Conservation (phyloP, 106 monocot genomes). For the Dendrobium nobile region DNA sequence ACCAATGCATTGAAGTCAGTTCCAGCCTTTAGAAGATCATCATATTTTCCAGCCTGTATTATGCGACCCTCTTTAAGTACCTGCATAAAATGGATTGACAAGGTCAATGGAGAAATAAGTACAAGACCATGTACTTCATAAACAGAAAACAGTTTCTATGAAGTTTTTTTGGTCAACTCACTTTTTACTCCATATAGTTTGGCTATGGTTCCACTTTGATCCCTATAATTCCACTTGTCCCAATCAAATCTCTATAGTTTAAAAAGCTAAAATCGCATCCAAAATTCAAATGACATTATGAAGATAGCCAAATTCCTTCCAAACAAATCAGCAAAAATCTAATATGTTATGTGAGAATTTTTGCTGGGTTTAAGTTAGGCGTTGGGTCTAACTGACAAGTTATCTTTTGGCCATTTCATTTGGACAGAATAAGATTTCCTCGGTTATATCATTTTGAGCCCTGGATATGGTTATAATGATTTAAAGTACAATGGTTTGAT, state of each 20-base stretch:
- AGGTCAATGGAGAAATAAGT: neutral
- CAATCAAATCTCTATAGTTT: too few species aligned
- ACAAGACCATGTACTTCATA: neutral
- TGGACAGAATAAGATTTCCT: neutral
- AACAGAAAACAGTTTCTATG: neutral
- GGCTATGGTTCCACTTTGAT: too few species aligned
- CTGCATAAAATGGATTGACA: constrained; percentile 27
- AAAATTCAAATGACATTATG: too few species aligned
- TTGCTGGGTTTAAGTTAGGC: too few species aligned
- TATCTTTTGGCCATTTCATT: neutral
- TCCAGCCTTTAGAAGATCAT: constrained; percentile 87
- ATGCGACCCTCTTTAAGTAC: constrained; percentile 86
- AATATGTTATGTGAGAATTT: too few species aligned
- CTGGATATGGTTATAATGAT: neutral
- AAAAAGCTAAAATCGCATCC: too few species aligned
- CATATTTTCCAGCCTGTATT: constrained; percentile 91
- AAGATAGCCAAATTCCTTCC: too few species aligned
- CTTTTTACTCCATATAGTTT: too few species aligned
- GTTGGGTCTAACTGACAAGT: too few species aligned
- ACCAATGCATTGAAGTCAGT: constrained; percentile 92
- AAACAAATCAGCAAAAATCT: too few species aligned
- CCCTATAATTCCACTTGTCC: too few species aligned
- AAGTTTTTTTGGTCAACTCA: neutral
- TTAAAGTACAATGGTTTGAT: neutral
- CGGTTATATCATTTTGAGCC: neutral